Conservation (phyloP, 305 asterid species). For the Solanum hybrid region DNA sequence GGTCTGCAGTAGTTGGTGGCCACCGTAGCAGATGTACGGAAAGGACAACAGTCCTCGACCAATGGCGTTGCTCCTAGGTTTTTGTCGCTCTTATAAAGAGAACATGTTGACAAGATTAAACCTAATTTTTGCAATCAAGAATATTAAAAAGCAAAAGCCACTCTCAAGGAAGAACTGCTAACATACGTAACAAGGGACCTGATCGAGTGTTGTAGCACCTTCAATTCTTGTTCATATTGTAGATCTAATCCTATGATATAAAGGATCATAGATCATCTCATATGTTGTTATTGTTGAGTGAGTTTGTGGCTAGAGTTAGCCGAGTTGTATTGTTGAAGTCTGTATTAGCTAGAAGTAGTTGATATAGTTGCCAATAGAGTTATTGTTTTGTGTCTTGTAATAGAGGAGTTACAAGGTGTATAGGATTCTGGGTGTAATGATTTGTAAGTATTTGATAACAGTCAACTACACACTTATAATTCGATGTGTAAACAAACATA, state of each 20-base stretch:
- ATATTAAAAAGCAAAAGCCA: background rate
- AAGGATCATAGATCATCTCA: background rate
- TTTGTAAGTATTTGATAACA: background rate
- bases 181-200: background rate
- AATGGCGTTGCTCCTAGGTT: background rate
- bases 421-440: too few relatives aligned
- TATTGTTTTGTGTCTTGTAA: background rate
- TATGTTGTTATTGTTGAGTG: background rate
- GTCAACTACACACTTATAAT: background rate
- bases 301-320: background rate
- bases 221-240: background rate
- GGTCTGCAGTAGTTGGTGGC: background rate
- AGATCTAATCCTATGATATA: background rate
- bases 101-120: background rate
- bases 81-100: background rate
- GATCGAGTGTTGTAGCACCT: background rate
- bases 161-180: background rate
- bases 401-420: background rate
- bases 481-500: background rate
- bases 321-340: background rate
- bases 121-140: too few relatives aligned
- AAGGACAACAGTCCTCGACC: background rate
- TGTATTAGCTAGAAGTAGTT: background rate
- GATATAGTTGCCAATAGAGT: background rate
- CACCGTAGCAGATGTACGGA: background rate